Evolutionary conservation across 345 rosid species (phyloP), one percentile per base, ranked within the genome.

Genomic region (Balakata baccata): DNA sequence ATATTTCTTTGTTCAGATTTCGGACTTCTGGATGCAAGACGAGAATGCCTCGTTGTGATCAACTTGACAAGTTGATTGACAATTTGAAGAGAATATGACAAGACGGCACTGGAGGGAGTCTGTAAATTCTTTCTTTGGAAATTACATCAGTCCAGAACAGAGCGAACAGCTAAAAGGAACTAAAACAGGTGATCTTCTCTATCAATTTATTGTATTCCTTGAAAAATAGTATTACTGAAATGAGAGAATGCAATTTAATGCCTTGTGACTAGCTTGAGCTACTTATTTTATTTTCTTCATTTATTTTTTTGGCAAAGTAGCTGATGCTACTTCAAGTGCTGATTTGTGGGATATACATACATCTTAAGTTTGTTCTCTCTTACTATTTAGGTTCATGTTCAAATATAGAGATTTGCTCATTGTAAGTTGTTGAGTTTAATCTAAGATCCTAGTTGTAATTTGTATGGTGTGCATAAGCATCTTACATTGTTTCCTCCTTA

Each of bases 131-230:
- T 82, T 91, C 58, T 84, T 91, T 77, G 90, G 90, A 73, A 81
- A 78, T 78, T 92, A 92, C 83, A 76, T 89, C 70, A 88, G 89
- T 85, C 88, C 89, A 58, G 93, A 92, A 64, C 81, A 82, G 25
- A 88, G 74, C 69, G 93, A 90, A 65, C 84, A 85, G 70, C 92
- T 89, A 69, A 85, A 92, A 87, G 97, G 81, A 84, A 85, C 82
- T 54, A 94, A 86, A 79, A 80, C 78, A 81, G 97, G 98, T 92
- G 77, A 79, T 64, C 49, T 72, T 60, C 45, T 70, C 8, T 17
- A 51, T 45, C 49, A 43, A 14, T 57, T 57, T 34, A n/a, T 17
- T 56, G 16, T 23, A 12, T 2, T 43, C 11, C 56, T 16, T 29
- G 58, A 47, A 56, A 25, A 71, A 39, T 56, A n/a, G 74, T 17